Percentiles rank a stretch among this genome's conserved stretches.
Evolutionary conservation across 257 asterid genomes (phyloP).

Genomic region (Penstemon eatonii): DNA sequence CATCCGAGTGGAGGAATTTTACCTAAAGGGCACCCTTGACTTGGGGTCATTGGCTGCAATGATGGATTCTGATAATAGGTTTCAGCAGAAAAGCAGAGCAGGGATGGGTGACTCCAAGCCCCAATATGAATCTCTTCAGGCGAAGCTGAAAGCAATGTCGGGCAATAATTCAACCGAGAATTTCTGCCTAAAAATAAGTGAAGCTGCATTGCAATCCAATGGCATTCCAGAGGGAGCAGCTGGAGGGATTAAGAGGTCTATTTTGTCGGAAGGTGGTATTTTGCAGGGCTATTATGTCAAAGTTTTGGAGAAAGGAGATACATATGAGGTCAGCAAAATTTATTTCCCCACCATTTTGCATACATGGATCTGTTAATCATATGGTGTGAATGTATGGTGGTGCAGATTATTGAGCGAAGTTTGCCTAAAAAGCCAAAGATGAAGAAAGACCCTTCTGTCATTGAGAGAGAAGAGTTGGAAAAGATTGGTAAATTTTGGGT

Average conservation of each 20-base stretch:
- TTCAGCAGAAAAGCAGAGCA: slow-evolving; percentile 53
- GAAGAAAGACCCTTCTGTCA: slow-evolving; percentile 79
- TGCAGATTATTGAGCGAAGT: slow-evolving; percentile 94
- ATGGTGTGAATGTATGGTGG: slow-evolving; percentile 33
- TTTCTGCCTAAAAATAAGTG: slow-evolving; percentile 74
- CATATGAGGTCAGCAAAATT: slow-evolving; percentile 75
- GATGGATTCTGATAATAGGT: slow-evolving; percentile 80
- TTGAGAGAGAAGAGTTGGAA: slow-evolving; percentile 90
- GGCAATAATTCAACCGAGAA: slow-evolving; percentile 49
- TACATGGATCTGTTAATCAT: slow-evolving; percentile 23
- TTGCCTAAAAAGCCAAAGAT: slow-evolving; percentile 75
- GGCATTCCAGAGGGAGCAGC: slow-evolving; percentile 98
- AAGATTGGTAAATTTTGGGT: slow-evolving; percentile 77
- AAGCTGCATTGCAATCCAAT: slow-evolving; percentile 64
- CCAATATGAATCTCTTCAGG: slow-evolving; percentile 88
- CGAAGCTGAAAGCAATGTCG: slow-evolving; percentile 63
- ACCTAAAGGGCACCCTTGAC: slow-evolving; percentile 96
- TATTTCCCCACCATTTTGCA: slow-evolving; percentile 19
- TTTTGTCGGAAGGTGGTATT: slow-evolving; percentile 83
- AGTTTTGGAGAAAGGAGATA: slow-evolving; percentile 98
- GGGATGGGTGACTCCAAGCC: slow-evolving; percentile 76
- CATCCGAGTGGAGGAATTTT: slow-evolving; percentile 84
- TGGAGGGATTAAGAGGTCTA: slow-evolving; percentile 76
- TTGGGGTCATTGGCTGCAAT: slow-evolving; percentile 90
- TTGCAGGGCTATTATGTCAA: slow-evolving; percentile 91